Percentiles rank a stretch among this genome's conserved stretches.
These are phyloP conservation scores for Fusarium sterilihyphosum DNA, from an alignment of 2,329 filamentous ascomycete species.

Conservation along the genomic window DNA sequence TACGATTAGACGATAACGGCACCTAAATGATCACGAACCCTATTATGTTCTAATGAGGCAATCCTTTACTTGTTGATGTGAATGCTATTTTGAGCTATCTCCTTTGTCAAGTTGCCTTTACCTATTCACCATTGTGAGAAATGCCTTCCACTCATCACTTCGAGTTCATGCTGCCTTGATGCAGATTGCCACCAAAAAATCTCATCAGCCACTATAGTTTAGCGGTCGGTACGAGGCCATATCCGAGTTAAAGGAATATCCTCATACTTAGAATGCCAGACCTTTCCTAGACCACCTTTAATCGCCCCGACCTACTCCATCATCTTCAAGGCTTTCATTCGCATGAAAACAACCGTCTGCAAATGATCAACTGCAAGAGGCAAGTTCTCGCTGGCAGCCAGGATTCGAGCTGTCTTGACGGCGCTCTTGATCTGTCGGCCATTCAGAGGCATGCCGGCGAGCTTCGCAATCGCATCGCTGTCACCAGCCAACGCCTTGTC, in stretches of 20 bases:
- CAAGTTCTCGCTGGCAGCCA: background rate
- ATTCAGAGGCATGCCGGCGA: constrained; percentile 7
- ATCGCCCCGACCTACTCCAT: background rate
- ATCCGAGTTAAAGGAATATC: background rate
- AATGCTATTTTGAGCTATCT: background rate
- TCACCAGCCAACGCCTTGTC: background rate
- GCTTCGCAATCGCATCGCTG: background rate
- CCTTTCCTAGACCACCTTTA: background rate
- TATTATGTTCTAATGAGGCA: background rate
- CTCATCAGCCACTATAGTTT: background rate
- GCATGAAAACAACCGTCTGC: constrained; percentile 1
- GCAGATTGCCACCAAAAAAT: background rate
- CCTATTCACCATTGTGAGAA: background rate
- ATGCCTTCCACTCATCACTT: background rate
- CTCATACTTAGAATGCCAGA: background rate
- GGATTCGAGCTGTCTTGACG: constrained; percentile 10
- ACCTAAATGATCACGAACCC: constrained; percentile 11
- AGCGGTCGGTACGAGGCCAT: background rate
- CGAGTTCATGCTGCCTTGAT: background rate
- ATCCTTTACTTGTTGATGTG: background rate
- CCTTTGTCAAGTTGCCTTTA: background rate
- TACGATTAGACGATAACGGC: background rate
- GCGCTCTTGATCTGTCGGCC: constrained; percentile 34
- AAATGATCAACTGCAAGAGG: constrained; percentile 1
- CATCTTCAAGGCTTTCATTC: background rate